Evolutionary conservation across 176 grass and related monocot species (phyloP).

Genomic region (Oryza brachyantha): DNA sequence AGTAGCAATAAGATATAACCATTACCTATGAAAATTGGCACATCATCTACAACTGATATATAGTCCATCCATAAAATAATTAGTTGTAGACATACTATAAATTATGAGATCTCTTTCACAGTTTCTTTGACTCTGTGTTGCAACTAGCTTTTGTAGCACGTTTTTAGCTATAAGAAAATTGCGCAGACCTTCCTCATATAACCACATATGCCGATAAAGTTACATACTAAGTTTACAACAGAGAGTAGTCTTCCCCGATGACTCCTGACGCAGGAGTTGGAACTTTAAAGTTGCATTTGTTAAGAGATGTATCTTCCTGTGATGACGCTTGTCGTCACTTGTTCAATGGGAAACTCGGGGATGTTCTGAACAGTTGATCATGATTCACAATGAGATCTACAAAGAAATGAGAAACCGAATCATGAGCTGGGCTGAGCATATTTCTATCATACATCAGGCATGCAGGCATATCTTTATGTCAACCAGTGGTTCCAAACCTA

Average conservation of each 20-base stretch:
- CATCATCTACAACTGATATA: no score
- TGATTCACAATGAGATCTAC: not conserved
- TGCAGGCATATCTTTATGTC: not conserved
- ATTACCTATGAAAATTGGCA: no score
- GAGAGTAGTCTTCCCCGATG: not conserved
- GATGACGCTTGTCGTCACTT: not conserved
- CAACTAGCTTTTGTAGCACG: no score
- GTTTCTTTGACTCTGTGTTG: no score
- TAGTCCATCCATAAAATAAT: no score
- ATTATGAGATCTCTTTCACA: no score
- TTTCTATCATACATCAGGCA: not conserved
- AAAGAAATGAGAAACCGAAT: not conserved
- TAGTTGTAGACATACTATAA: no score
- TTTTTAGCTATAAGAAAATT: not conserved
- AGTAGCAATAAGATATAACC: not conserved
- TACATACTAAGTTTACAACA: not conserved
- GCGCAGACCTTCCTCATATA: not conserved
- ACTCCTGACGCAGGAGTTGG: not conserved
- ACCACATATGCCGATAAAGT: not conserved
- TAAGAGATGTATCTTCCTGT: not conserved
- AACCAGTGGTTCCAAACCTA: not conserved
- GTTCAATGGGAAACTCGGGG: not conserved
- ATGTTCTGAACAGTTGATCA: not conserved
- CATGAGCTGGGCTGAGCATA: not conserved
- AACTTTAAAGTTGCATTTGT: not conserved